These are phyloP conservation scores for Heliocybe sulcata DNA, from an alignment of 1,284 basidiomycete species.

Conservation along the genomic window DNA sequence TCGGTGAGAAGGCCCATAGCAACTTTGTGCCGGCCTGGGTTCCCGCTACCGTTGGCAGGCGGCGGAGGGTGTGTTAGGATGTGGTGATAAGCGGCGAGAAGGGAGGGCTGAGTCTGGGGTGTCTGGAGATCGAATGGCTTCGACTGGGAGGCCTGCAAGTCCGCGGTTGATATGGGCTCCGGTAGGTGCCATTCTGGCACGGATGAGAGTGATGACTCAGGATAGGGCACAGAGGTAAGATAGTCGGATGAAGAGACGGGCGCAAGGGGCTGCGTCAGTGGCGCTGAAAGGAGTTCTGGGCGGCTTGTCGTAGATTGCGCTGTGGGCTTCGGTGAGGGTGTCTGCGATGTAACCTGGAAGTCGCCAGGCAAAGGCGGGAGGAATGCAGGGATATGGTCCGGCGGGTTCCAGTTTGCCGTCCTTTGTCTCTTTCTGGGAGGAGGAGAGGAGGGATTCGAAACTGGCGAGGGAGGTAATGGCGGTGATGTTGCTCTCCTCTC, in stretches of 20 bases:
- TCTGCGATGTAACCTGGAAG: slow-evolving; percentile 24
- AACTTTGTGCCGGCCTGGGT: slow-evolving; percentile 58
- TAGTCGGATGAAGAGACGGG: slow-evolving; percentile 52
- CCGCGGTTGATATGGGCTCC: slow-evolving; percentile 13
- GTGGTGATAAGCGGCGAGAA: slow-evolving; percentile 66
- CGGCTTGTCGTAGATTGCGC: slow-evolving; percentile 20
- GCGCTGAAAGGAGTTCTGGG: slow-evolving; percentile 11
- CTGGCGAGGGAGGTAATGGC: slow-evolving; percentile 44
- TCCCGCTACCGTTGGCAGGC: slow-evolving; percentile 32
- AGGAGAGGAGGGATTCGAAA: slow-evolving; percentile 47
- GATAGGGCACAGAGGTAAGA: slow-evolving; percentile 59
- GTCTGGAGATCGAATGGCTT: slow-evolving; percentile 16
- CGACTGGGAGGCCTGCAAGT: slow-evolving; percentile 19
- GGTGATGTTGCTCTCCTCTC: slow-evolving; percentile 27
- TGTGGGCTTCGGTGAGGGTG: slow-evolving; percentile 17
- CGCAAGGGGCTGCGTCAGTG: slow-evolving; percentile 34
- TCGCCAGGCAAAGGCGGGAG: slow-evolving; percentile 58
- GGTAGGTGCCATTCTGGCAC: slow-evolving; percentile 65
- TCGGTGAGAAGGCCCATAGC: slow-evolving; percentile 58
- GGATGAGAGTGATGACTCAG: slow-evolving; percentile 54
- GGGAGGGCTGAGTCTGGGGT: slow-evolving; percentile 50
- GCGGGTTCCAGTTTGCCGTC: slow-evolving; percentile 48
- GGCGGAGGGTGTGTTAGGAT: slow-evolving; percentile 54
- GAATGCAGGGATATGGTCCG: slow-evolving; percentile 55
- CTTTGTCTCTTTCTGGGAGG: slow-evolving; percentile 47